Base-by-base conservation (phyloP, 2,329 filamentous ascomycete genomes). In the Lojkania enalia region DNA sequence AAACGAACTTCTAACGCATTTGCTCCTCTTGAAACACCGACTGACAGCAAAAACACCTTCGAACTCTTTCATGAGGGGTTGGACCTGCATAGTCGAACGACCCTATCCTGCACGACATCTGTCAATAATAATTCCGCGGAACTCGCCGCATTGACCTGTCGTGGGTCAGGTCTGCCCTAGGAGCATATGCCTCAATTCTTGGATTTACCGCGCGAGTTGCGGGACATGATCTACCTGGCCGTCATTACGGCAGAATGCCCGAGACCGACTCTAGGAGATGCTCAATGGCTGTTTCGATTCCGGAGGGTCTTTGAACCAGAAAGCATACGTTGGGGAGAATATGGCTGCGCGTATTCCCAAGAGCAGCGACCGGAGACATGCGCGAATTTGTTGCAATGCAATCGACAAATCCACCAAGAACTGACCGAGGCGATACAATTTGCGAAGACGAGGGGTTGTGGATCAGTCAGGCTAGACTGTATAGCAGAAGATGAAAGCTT, bases 171-270 rank as follows among this genome's bases (percentile, higher is more conserved):
- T 15, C 18, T 15, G 19, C 9, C 20, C 35, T 39, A 30, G 20
- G 7, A 37, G 16, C 3, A 12, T 21, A 65, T 63, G 61, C 29
- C 54, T n/a, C 46, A 51, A 3, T 60, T 69, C 40, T 40, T 66
- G 13, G 44, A 48, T 19, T 50, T 68, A 5, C 66, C 65, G 7
- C 54, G 64, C 13, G 66, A 69, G 48, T 36, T 69, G 33, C 58
- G 66, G 13, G 66, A 69, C 30, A 54, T 63, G 49, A 61, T 69
- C 27, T 68, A 68, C 48, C 50, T 44, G 25, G 55, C 56, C 18
- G 33, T 67, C 20, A 39, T 69, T 20, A 60, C 58, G 12, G 49
- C 47, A 20, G 51, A 56, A 31, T 49, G 52, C 19, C 55, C 59
- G 6, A 46, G 44, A 16, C 63, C 65, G 7, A 39, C 35, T 3